Conservation (phyloP, 2,329 filamentous ascomycete genomes). For the Sporothrix schenckii region DNA sequence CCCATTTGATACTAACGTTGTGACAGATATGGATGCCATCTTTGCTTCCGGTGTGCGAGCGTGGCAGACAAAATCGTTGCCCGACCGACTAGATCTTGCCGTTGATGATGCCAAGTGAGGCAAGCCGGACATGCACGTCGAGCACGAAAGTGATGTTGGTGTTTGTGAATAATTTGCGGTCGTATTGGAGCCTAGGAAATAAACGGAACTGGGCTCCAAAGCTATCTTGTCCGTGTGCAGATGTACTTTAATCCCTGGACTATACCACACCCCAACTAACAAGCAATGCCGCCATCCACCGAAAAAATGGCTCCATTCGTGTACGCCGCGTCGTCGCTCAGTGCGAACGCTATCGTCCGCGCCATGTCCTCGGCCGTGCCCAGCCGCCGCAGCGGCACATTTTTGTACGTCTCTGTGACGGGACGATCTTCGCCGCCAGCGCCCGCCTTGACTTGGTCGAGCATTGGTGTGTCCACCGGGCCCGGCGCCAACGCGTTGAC, state of each 20-base stretch:
- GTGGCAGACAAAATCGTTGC: background rate
- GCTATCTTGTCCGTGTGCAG: too few species aligned
- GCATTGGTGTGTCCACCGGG: slow-evolving; percentile 23
- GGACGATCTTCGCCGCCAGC: background rate
- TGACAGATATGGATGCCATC: slow-evolving; percentile 10
- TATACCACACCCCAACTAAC: background rate
- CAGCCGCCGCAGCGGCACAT: slow-evolving; percentile 8
- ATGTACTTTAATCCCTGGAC: too few species aligned
- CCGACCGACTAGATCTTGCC: background rate
- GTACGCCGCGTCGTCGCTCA: slow-evolving; percentile 25
- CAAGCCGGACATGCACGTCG: background rate
- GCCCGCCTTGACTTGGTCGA: slow-evolving; percentile 6
- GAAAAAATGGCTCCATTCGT: slow-evolving; percentile 20
- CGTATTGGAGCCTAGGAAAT: too few species aligned
- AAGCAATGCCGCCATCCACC: slow-evolving; percentile 17
- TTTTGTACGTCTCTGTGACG: slow-evolving; percentile 26
- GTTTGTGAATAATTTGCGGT: too few species aligned
- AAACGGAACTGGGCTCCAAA: too few species aligned
- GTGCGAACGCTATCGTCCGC: slow-evolving; percentile 9
- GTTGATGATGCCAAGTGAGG: slow-evolving; percentile 1
- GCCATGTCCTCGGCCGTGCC: slow-evolving; percentile 27
- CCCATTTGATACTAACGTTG: too few species aligned
- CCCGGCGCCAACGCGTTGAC: slow-evolving; percentile 45
- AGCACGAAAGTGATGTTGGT: background rate
- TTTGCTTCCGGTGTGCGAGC: background rate